These are phyloP conservation scores for Borealophlyctis nickersoniae DNA, from an alignment of 192 early-diverging fungal genomes.

Conservation along the genomic window DNA sequence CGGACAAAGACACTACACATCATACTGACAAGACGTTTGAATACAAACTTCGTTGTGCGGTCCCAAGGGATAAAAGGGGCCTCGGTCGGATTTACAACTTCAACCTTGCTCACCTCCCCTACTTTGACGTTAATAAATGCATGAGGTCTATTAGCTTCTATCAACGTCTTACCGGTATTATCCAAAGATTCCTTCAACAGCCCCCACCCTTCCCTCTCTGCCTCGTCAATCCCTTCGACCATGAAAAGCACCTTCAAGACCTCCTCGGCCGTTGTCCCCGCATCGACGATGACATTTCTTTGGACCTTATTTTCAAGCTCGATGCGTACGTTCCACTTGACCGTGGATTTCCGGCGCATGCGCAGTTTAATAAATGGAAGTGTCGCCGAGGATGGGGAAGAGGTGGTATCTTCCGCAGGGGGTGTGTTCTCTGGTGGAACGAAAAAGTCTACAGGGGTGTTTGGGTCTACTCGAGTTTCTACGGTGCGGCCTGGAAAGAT, in stretches of 20 bases:
- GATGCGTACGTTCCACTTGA: slow-evolving; percentile 29
- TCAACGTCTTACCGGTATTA: background rate
- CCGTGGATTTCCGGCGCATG: slow-evolving; percentile 22
- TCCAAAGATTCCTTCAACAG: slow-evolving; percentile 1
- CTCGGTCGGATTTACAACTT: background rate
- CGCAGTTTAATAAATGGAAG: slow-evolving; percentile 20
- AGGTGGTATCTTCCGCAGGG: slow-evolving; percentile 10
- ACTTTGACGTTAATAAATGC: background rate
- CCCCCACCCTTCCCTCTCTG: slow-evolving; percentile 1
- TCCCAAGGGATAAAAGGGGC: slow-evolving; percentile 17
- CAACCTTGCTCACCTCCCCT: slow-evolving; percentile 1
- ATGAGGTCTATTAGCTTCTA: slow-evolving; percentile 8
- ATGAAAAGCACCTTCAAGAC: slow-evolving; percentile 18
- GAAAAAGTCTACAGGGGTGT: slow-evolving; percentile 27
- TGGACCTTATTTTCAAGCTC: slow-evolving; percentile 4
- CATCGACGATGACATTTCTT: slow-evolving; percentile 21
- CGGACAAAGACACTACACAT: background rate
- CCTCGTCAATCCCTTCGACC: slow-evolving; percentile 27
- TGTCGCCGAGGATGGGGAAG: background rate
- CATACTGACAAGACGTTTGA: slow-evolving; percentile 14
- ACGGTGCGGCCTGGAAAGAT: slow-evolving; percentile 7
- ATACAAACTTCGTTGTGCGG: slow-evolving; percentile 6
- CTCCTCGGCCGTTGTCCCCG: slow-evolving; percentile 20
- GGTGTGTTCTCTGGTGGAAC: slow-evolving; percentile 19
- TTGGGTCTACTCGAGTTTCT: slow-evolving; percentile 31